Conservation (phyloP, 495 filamentous ascomycete genomes). For the Daldinia caldariorum region DNA sequence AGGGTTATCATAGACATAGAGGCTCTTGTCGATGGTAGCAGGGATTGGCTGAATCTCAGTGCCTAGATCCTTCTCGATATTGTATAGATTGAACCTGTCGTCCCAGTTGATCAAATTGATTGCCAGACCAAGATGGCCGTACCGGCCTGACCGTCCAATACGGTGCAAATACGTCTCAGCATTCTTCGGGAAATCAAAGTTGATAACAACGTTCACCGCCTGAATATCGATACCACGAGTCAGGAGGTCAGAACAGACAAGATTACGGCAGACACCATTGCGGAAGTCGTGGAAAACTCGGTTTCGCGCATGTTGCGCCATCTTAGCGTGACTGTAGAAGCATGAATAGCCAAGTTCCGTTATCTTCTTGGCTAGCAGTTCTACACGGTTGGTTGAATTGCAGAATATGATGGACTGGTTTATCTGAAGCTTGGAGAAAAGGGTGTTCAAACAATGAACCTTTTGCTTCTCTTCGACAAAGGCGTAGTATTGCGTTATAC, state of each 20-base stretch:
- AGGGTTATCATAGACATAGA: slow-evolving; percentile 97
- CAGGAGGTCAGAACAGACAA: slow-evolving; percentile 96
- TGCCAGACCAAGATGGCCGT: slow-evolving; percentile 94
- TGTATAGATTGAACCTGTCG: slow-evolving; percentile 98
- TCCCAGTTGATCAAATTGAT: slow-evolving; percentile 99
- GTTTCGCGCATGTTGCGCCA: slow-evolving; percentile 97
- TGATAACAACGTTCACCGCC: slow-evolving; percentile 99
- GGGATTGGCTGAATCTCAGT: slow-evolving; percentile 98
- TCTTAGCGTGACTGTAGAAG: slow-evolving; percentile 98
- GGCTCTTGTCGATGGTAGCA: slow-evolving; percentile 91
- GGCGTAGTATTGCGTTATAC: slow-evolving; percentile 98
- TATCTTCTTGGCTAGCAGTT: slow-evolving; percentile 98
- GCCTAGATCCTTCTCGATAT: slow-evolving; percentile 95
- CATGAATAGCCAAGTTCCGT: slow-evolving; percentile 98
- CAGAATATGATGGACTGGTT: slow-evolving; percentile 99
- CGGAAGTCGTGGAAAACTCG: slow-evolving; percentile 99
- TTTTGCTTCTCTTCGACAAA: slow-evolving; percentile 99
- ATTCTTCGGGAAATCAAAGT: slow-evolving; percentile 99
- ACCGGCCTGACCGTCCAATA: slow-evolving; percentile 96
- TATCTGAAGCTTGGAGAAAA: slow-evolving; percentile 98
- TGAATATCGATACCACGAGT: slow-evolving; percentile 99
- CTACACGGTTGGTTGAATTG: slow-evolving; percentile 98
- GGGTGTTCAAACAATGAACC: slow-evolving; percentile 97
- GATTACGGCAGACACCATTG: slow-evolving; percentile 95
- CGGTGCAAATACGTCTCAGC: slow-evolving; percentile 99